Evolutionary conservation across 306 rosid genomes (phyloP).

Genomic region (Cajanus cajan): DNA sequence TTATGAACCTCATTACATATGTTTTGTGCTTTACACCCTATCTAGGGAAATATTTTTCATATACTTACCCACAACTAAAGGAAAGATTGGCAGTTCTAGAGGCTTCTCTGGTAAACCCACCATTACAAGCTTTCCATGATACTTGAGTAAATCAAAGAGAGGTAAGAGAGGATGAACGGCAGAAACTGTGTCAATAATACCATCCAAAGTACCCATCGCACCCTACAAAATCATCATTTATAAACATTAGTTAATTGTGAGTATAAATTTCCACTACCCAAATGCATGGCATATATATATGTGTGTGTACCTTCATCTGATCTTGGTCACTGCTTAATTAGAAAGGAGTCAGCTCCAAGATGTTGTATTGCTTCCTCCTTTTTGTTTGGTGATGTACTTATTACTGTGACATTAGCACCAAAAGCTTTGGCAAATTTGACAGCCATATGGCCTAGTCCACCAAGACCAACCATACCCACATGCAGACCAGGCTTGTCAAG

Average conservation of each 20-base stretch:
- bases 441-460: constrained; percentile 58
- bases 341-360: constrained; percentile 48
- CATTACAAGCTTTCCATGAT: constrained; percentile 50
- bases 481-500: constrained; percentile 50
- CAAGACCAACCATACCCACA: constrained; percentile 60
- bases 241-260: background rate
- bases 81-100: constrained; percentile 34
- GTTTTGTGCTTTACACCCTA: background rate
- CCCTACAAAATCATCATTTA: constrained; percentile 14
- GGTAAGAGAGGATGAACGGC: constrained; percentile 46
- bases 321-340: constrained; percentile 45
- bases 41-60: background rate
- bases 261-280: background rate
- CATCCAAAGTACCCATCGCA: constrained; percentile 44
- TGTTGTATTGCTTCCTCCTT: constrained; percentile 47
- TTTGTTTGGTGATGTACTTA: constrained; percentile 56
- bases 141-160: constrained; percentile 40
- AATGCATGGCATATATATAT: background rate
- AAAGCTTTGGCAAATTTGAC: constrained; percentile 61
- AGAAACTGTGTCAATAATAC: constrained; percentile 56
- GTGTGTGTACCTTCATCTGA: constrained; percentile 39
- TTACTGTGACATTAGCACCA: constrained; percentile 54
- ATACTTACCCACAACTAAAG: constrained; percentile 34
- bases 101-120: constrained; percentile 46
- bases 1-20: background rate